phyloP scores from a whole-genome alignment of 2,329 filamentous ascomycete genomes.

The Colletotrichum tofieldiae region DNA sequence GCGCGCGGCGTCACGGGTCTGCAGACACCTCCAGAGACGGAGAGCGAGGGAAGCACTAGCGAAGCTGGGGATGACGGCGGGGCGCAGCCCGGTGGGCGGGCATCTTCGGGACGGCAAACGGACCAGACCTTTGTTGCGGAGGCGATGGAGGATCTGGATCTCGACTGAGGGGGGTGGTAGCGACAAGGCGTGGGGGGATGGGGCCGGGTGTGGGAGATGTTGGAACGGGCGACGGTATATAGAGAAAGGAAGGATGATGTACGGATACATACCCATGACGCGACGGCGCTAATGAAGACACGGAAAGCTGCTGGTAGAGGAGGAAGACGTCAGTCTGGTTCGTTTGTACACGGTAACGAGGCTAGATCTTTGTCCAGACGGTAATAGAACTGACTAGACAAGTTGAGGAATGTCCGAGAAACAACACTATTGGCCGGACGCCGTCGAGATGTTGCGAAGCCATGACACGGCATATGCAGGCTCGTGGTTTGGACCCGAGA shows the following conservation, averaged over 20 bases:
- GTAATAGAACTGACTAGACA: slow-evolving; percentile 5
- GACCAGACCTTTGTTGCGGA: slow-evolving; percentile 44
- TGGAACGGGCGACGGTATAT: slow-evolving; percentile 7
- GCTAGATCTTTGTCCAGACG: slow-evolving; percentile 12
- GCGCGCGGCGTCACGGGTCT: slow-evolving; percentile 54
- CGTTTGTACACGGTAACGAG: slow-evolving; percentile 4
- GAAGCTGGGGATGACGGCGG: slow-evolving; percentile 56
- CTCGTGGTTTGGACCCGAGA: slow-evolving; percentile 35
- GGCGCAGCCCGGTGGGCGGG: slow-evolving; percentile 24
- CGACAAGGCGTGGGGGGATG: neutral
- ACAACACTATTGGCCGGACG: neutral
- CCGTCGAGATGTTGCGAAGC: neutral
- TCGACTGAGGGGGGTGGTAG: slow-evolving; percentile 41
- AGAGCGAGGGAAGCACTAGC: slow-evolving; percentile 64
- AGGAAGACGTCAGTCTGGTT: slow-evolving; percentile 1
- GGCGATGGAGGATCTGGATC: slow-evolving; percentile 45
- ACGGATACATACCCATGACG: slow-evolving; percentile 29
- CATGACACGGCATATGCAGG: slow-evolving; percentile 37
- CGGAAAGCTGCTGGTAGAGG: neutral
- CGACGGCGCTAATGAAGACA: slow-evolving; percentile 30
- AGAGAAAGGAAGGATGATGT: slow-evolving; percentile 1
- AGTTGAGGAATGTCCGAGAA: neutral
- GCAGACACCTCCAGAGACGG: slow-evolving; percentile 69
- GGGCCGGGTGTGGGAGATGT: neutral
- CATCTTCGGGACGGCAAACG: slow-evolving; percentile 27